Base-by-base conservation (phyloP, 163 green algal genomes). In the Chlamydomonas reinhardtii region DNA sequence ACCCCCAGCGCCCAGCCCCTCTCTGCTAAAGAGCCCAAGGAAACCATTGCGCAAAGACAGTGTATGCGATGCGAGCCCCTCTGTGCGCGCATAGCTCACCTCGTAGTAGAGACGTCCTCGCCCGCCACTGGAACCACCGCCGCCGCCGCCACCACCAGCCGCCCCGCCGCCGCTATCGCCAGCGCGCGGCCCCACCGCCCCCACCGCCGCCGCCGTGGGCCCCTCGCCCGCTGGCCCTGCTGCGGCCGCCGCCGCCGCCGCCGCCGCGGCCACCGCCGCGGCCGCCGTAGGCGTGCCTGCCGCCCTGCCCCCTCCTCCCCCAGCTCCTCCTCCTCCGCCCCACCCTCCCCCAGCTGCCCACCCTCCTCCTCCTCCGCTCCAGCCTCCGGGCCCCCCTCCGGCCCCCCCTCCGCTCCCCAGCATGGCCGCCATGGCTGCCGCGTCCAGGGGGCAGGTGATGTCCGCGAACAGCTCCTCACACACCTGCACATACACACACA, bases 381-480 rank as follows among this genome's bases (percentile, higher is more conserved):
- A n/a, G 6, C 16, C 56, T 3, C 24, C 29, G n/a, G n/a, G n/a
- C 14, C 24, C 31, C 24, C 27, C 34, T n/a, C 66, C 52, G 29
- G 34, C 20, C 12, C 56, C 73, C 2, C 27, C 37, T 31, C 61
- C 39, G 34, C 17, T 59, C 17, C 66, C 61, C 37, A 82, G 72
- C 56, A 89, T 24, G 4, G 77, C 64, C 24, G 61, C 93, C 87
- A 90, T 84, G 0, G 94, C 93, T 4, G 83, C 68, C 19, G 82
- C 83, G 75, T 97, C 95, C 34, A 98, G 71, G 27, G 92, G 85
- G 0, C 95, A 95, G 27, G 95, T 98, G 52, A 98, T 92, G 74
- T 98, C 96, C 22, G 91, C 90, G 88, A 98, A 98, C 31, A 98
- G 91, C 82, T 98, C 95, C 68, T 92, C 90, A 59, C 93, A 97